These are phyloP conservation scores for Fagopyrum tataricum DNA, from an alignment of 148 eudicot genomes.

Conservation along the genomic window DNA sequence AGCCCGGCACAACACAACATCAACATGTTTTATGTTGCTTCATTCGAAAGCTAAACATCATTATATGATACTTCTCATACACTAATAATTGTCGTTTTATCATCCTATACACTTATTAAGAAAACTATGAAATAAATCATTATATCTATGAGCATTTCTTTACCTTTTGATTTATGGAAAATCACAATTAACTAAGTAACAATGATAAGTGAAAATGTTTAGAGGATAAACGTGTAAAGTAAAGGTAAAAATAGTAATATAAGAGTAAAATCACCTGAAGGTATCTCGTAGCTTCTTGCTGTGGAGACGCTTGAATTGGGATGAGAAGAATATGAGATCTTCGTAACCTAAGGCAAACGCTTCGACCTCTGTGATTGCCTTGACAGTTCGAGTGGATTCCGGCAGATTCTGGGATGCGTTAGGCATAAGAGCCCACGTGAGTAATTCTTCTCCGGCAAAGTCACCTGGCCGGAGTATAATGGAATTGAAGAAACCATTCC, in stretches of 20 bases:
- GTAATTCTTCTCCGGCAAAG: slow-evolving; percentile 79
- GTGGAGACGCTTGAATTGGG: slow-evolving; percentile 74
- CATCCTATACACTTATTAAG: too few relatives aligned
- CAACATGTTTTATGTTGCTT: not conserved
- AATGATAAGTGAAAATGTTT: too few relatives aligned
- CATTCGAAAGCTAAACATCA: not conserved
- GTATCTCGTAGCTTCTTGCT: slow-evolving; percentile 86
- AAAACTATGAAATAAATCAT: too few relatives aligned
- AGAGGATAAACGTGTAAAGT: too few relatives aligned
- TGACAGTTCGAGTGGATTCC: slow-evolving; percentile 63
- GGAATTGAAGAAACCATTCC: slow-evolving; percentile 75
- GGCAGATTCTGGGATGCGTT: slow-evolving; percentile 55
- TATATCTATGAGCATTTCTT: too few relatives aligned
- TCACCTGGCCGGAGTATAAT: slow-evolving; percentile 74
- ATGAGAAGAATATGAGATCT: slow-evolving; percentile 62
- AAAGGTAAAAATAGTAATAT: not conserved
- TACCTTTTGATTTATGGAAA: too few relatives aligned
- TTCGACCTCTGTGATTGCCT: slow-evolving; percentile 71
- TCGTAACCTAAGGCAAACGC: slow-evolving; percentile 84
- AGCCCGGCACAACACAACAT: slow-evolving; percentile 9
- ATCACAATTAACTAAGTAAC: too few relatives aligned
- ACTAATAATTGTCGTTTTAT: too few relatives aligned
- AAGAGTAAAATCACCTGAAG: slow-evolving; percentile 27
- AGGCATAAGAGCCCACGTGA: slow-evolving; percentile 80
- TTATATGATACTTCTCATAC: too few relatives aligned